Conservation (phyloP, 352 stramenopile species). For the Pythium coloratum region DNA sequence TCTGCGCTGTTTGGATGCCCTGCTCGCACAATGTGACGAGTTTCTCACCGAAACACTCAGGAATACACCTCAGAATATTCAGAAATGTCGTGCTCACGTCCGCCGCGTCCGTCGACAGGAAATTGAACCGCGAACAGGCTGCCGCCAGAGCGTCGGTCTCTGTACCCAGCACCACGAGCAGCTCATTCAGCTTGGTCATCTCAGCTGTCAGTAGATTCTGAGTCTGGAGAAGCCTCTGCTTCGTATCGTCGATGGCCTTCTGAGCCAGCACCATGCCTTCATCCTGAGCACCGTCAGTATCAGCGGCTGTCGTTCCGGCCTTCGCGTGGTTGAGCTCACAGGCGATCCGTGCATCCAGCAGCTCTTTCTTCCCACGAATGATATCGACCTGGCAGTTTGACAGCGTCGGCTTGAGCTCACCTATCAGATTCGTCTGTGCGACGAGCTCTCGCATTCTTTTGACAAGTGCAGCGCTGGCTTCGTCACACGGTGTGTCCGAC, state of each 20-base stretch:
- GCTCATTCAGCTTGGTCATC: constrained; percentile 45
- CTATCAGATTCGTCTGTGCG: constrained; percentile 39
- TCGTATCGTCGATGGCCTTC: constrained; percentile 41
- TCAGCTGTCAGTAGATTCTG: constrained; percentile 50
- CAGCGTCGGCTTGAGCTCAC: constrained; percentile 41
- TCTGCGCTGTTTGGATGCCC: constrained; percentile 41
- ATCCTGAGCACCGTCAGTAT: neutral
- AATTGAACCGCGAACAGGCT: constrained; percentile 34
- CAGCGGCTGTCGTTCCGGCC: neutral
- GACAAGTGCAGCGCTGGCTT: constrained; percentile 43
- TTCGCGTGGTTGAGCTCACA: constrained; percentile 46
- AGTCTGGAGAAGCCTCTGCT: constrained; percentile 39
- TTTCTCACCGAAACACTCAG: constrained; percentile 48
- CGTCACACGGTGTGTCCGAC: constrained; percentile 51
- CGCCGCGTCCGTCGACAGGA: constrained; percentile 32
- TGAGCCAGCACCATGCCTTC: neutral
- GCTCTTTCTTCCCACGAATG: constrained; percentile 40
- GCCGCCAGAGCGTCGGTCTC: constrained; percentile 50
- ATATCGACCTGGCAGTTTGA: constrained; percentile 38
- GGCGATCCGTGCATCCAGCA: constrained; percentile 42
- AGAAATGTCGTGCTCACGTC: constrained; percentile 30
- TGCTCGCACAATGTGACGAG: constrained; percentile 48
- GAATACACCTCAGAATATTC: constrained; percentile 34
- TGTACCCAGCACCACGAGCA: constrained; percentile 41
- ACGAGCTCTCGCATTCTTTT: constrained; percentile 40